Conservation (phyloP, 2,329 filamentous ascomycete species). For the Rachicladosporium sp. region DNA sequence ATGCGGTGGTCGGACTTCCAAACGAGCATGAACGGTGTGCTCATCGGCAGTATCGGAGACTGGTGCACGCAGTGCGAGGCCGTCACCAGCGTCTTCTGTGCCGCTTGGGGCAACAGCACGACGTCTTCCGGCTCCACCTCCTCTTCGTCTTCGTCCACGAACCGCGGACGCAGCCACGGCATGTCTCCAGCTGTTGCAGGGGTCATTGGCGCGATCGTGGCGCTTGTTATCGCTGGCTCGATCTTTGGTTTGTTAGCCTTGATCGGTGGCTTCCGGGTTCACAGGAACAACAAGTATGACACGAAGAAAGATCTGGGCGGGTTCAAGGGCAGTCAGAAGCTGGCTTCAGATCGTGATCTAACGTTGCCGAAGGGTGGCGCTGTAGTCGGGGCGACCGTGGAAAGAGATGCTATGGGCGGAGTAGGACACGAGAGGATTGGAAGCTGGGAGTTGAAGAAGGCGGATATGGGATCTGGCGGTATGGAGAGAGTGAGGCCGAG, state of each 20-base stretch:
- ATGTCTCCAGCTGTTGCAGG: conserved; percentile 38
- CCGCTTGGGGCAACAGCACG: background rate
- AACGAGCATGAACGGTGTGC: conserved; percentile 30
- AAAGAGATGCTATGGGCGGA: conserved; percentile 19
- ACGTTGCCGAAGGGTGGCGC: conserved; percentile 32
- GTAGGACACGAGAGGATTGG: conserved; percentile 40
- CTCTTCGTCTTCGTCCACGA: too few relatives aligned
- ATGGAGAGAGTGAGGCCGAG: conserved; percentile 26
- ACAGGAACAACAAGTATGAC: conserved; percentile 21
- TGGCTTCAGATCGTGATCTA: conserved; percentile 43
- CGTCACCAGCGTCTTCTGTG: conserved; percentile 36
- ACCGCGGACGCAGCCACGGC: background rate
- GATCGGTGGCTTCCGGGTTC: conserved; percentile 34
- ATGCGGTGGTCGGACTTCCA: conserved; percentile 42
- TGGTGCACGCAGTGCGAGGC: conserved; percentile 43
- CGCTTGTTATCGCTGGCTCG: conserved; percentile 34
- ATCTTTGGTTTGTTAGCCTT: conserved; percentile 31
- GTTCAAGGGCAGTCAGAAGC: conserved; percentile 44
- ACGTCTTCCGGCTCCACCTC: background rate
- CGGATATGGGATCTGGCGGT: conserved; percentile 15
- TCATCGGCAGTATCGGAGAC: conserved; percentile 31
- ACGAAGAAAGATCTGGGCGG: conserved; percentile 34
- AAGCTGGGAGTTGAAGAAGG: conserved; percentile 44
- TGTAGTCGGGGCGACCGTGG: conserved; percentile 3
- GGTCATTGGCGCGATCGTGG: conserved; percentile 44